Base-by-base conservation (phyloP, 306 rosid genomes). In the Acacia acuminata region DNA sequence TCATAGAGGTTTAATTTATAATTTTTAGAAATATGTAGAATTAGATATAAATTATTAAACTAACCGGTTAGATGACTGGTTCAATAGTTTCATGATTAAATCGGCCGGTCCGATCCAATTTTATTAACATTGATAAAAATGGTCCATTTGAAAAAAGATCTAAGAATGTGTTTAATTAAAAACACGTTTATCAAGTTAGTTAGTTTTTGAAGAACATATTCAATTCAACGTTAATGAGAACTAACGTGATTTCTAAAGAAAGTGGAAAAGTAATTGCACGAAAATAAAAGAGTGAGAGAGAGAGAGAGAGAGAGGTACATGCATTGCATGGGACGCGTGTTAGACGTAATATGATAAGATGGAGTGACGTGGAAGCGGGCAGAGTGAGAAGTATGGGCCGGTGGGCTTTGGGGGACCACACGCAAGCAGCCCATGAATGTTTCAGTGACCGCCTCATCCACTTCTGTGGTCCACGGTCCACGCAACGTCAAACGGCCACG, bases 381-480 rank as follows among this genome's bases (percentile, higher is more conserved):
- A 3, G 53, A 48, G 53, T 0, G 22, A 51, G n/a, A 51, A 56
- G 25, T 22, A 58, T 71, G 76, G 76, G 76, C 76, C 58, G 24
- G 76, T 0, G 63, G 63, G 13, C 8, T 48, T 8, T n/a, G 58
- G 22, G 58, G 76, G 76, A 19, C 76, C 60, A 73, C 32, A 0
- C 24, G 6, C 24, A 20, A 55, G 0, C 24, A 43, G 16, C 67
- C 50, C 47, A 16, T 4, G 42, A 43, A 36, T 40, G 53, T 15
- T 36, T 12, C 13, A 2, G 55, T 22, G 43, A 24, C 40, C 0
- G 4, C 65, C 34, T 32, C 30, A 55, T 20, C 30, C 15, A 13
- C 4, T 12, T 70, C 17, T 75, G 70, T 79, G 77, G 78, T 53
- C 88, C 81, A 40, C 42, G 50, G 47, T 43, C 24, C 60, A 20